Evolutionary conservation across 371 early-diverging fungal species (phyloP), one percentile per base, ranked within the genome.

Genomic region (Basidiobolus meristosporus): DNA sequence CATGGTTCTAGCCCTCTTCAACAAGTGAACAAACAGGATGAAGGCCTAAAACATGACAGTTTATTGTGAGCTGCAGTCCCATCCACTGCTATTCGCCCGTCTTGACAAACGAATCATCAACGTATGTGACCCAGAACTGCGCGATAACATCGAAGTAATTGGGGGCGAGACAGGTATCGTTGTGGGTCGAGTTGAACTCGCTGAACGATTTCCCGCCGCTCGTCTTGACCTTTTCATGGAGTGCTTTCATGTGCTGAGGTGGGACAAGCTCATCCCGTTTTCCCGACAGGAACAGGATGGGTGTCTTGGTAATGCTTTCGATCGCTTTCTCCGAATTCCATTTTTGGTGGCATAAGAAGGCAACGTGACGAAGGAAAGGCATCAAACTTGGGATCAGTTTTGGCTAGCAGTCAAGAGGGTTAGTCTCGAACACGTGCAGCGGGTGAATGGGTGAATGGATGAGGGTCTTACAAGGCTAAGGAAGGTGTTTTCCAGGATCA

Each of bases 401-500:
- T 36, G 82, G 87, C 73, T 80, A 50, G n/a, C n/a, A 43, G 6
- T 17, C 11, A 34, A 38, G 31, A 38, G 7, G 10, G 36, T 11
- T 30, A 16, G 16, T 21, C 41, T 12, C 15, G 10, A 5, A 42
- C 34, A 9, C 11, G 18, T 22, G 29, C 22, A 36, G 38, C 19
- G 10, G 26, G 22, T 32, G 15, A 33, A 26, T 40, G 11, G n/a
- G 28, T 21, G 15, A 18, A 29, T 40, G 7, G 16, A 32, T 16
- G 15, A 40, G 23, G 36, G 11, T 43, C 54, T 57, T 72, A 77
- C 81, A 54, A 95, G 48, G 33, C 80, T 84, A 37, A 84, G 53
- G 55, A 96, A 96, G 0, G 96, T 96, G 62, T 96, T 96, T 54
- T 96, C 97, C 19, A 96, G 46, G 38, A 95, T 82, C 15, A 93